These are phyloP conservation scores for Trichoderma harzianum DNA, from an alignment of 2,329 filamentous ascomycete genomes.

Conservation along the genomic window DNA sequence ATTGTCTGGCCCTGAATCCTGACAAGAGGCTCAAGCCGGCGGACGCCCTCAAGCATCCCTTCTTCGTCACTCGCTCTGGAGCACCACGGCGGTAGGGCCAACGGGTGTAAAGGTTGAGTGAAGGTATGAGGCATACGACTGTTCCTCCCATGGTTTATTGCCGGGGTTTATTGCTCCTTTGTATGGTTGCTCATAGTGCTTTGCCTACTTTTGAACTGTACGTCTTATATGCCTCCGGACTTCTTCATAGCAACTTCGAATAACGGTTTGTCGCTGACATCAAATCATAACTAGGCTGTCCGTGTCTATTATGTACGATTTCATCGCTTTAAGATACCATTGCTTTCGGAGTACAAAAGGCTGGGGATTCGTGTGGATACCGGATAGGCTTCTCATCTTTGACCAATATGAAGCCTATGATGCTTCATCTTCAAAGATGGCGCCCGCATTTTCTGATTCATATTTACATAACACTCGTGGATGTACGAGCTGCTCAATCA, in stretches of 20 bases:
- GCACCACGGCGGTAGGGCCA: constrained; percentile 24
- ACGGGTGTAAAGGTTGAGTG: neutral
- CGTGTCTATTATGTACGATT: neutral
- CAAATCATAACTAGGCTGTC: neutral
- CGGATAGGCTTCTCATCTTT: neutral
- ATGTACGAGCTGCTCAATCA: neutral
- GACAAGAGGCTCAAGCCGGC: constrained; percentile 85
- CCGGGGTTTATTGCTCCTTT: neutral
- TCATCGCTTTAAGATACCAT: neutral
- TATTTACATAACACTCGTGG: neutral
- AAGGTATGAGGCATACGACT: neutral
- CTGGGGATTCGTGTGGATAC: neutral
- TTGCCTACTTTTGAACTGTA: neutral
- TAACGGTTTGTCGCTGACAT: neutral
- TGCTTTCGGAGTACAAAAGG: neutral
- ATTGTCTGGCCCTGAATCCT: constrained; percentile 83
- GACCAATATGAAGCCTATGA: neutral
- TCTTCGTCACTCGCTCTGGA: constrained; percentile 56
- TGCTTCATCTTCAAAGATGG: neutral
- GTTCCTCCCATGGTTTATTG: neutral
- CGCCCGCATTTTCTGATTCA: neutral
- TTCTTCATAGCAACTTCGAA: neutral
- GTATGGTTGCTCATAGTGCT: neutral
- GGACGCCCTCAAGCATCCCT: constrained; percentile 86
- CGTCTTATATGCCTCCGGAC: neutral